A percentile compares a stretch with the other conserved stretches of the same genome.
phyloP scores from a whole-genome alignment of 495 filamentous ascomycete species.

The Aspergillus sclerotioniger region DNA sequence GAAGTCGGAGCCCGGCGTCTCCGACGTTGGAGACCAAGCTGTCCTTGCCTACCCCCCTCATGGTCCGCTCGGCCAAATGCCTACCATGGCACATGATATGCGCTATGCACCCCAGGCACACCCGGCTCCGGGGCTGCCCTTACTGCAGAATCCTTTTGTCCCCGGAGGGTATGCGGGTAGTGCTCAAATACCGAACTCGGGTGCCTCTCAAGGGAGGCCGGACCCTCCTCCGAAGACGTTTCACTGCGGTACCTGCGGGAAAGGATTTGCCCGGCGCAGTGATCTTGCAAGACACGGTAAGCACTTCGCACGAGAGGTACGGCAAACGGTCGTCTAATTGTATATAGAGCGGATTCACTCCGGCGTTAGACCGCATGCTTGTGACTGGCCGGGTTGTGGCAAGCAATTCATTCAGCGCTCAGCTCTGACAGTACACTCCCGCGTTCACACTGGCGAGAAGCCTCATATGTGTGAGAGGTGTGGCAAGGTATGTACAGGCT shows the following conservation, averaged over 20 bases:
- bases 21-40: slow-evolving; percentile 68
- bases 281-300: slow-evolving; percentile 94
- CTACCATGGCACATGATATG: slow-evolving; percentile 47
- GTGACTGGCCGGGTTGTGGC: slow-evolving; percentile 82
- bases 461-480: slow-evolving; percentile 97
- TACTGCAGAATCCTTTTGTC: slow-evolving; percentile 53
- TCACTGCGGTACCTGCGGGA: slow-evolving; percentile 85
- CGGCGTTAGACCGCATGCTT: slow-evolving; percentile 87
- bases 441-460: slow-evolving; percentile 97
- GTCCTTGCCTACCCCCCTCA: slow-evolving; percentile 56
- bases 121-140: slow-evolving; percentile 56
- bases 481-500: slow-evolving; percentile 68
- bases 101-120: slow-evolving; percentile 55
- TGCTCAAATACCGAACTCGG: slow-evolving; percentile 34
- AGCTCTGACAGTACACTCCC: slow-evolving; percentile 91
- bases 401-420: slow-evolving; percentile 98
- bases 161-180: slow-evolving; percentile 37
- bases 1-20: slow-evolving; percentile 66
- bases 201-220: slow-evolving; percentile 41
- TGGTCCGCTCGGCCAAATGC: slow-evolving; percentile 46
- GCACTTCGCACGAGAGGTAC: slow-evolving; percentile 21
- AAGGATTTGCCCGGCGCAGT: slow-evolving; percentile 90
- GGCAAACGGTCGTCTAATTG: slow-evolving; percentile 2
- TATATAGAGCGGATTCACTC: slow-evolving; percentile 88
- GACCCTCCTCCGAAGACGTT: slow-evolving; percentile 74